A percentile compares a stretch with the other conserved stretches of the same genome.
phyloP scores from a whole-genome alignment of 192 early-diverging fungal species.

The Helicostylum pulchrum region DNA sequence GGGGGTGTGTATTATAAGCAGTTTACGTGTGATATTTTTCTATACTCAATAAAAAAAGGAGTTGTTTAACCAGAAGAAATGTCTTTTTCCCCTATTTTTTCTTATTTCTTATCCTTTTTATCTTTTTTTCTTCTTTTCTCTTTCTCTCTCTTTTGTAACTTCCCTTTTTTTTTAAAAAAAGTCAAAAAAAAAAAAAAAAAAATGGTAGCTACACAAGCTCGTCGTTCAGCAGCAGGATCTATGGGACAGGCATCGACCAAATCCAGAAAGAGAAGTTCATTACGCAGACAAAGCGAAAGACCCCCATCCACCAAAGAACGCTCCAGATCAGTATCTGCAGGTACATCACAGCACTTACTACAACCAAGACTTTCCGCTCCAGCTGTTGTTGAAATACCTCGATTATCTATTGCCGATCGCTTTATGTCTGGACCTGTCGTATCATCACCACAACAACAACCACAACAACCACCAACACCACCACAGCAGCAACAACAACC shows the following conservation, averaged over 20 bases:
- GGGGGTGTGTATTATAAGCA: too few relatives aligned
- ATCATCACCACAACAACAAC: background rate
- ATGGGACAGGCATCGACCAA: background rate
- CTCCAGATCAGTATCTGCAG: background rate
- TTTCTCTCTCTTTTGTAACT: background rate
- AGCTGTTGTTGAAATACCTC: conserved; percentile 9
- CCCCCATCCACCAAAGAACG: background rate
- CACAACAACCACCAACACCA: conserved; percentile 3
- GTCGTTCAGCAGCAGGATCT: background rate
- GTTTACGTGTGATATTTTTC: too few relatives aligned
- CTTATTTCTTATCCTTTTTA: background rate
- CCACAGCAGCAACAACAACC: background rate
- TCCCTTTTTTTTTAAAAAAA: background rate
- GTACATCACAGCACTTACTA: background rate
- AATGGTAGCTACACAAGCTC: too few relatives aligned
- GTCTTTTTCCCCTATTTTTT: background rate
- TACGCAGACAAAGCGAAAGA: background rate
- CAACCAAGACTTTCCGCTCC: conserved; percentile 7
- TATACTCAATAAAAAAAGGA: too few relatives aligned
- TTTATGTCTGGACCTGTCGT: conserved; percentile 15
- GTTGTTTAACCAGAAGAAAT: too few relatives aligned
- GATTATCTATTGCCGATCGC: conserved; percentile 27
- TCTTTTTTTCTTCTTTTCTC: background rate
- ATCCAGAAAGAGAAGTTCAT: background rate
- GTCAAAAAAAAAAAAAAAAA: too few relatives aligned